Percentiles rank a stretch among this genome's conserved stretches.
These are phyloP conservation scores for Strigomonas galati DNA, from an alignment of 208 protist genomes.

Conservation along the genomic window DNA sequence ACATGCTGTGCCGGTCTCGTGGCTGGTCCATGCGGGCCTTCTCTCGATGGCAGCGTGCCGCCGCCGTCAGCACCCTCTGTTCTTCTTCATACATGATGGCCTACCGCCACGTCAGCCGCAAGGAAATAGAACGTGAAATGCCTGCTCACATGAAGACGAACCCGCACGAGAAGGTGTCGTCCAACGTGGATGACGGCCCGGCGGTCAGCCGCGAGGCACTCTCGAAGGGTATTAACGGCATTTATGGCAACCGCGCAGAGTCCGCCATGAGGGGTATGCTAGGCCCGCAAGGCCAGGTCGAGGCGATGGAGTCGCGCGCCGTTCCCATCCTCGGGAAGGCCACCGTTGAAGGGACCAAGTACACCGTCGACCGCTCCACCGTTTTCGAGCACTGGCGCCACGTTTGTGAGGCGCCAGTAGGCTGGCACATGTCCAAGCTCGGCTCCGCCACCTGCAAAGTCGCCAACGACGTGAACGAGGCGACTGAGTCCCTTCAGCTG, in stretches of 20 bases:
- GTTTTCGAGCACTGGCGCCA: slow-evolving; percentile 84
- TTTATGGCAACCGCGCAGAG: slow-evolving; percentile 76
- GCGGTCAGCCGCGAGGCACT: slow-evolving; percentile 25
- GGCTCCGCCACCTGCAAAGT: slow-evolving; percentile 85
- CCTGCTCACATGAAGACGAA: slow-evolving; percentile 12
- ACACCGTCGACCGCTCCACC: slow-evolving; percentile 78
- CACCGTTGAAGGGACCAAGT: slow-evolving; percentile 64
- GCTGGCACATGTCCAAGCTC: slow-evolving; percentile 81
- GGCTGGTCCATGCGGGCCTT: background rate
- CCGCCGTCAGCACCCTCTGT: no score
- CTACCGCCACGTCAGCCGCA: background rate
- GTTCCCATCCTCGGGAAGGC: slow-evolving; percentile 78
- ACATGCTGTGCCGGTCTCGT: background rate
- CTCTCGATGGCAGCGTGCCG: no score
- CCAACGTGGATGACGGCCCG: slow-evolving; percentile 1
- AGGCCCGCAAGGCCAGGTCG: slow-evolving; percentile 69
- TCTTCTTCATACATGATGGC: no score
- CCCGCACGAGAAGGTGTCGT: background rate
- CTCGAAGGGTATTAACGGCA: slow-evolving; percentile 69
- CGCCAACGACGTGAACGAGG: slow-evolving; percentile 75
- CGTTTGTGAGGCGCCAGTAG: slow-evolving; percentile 61
- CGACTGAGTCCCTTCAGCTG: slow-evolving; percentile 83
- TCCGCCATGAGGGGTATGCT: slow-evolving; percentile 82
- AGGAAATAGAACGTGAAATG: slow-evolving; percentile 6
- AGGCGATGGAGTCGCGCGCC: slow-evolving; percentile 73